These are phyloP conservation scores for Auriscalpium vulgare DNA, from an alignment of 768 basidiomycete species.

Conservation along the genomic window DNA sequence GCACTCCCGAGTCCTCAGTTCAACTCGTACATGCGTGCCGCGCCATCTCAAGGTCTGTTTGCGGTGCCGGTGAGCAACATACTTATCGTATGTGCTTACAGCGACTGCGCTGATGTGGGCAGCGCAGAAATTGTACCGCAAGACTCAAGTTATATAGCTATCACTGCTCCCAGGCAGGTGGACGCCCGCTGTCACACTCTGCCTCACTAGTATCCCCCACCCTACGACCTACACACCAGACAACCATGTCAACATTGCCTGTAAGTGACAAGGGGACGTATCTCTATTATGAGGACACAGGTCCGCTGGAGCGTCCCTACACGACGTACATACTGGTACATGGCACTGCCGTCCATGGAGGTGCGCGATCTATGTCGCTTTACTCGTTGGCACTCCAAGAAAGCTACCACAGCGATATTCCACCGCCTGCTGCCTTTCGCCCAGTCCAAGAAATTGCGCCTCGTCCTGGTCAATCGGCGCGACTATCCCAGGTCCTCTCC, in stretches of 20 bases:
- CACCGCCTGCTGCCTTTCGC: constrained; percentile 23
- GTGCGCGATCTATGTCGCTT: constrained; percentile 4
- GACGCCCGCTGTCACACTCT: too few relatives aligned
- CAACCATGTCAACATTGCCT: constrained; percentile 13
- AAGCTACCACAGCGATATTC: constrained; percentile 19
- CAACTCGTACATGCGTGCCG: too few relatives aligned
- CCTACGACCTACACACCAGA: not conserved
- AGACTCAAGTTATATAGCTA: too few relatives aligned
- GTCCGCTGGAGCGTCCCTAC: constrained; percentile 10
- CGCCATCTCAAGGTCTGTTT: too few relatives aligned
- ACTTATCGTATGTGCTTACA: too few relatives aligned
- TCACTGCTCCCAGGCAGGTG: too few relatives aligned
- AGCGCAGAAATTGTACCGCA: too few relatives aligned
- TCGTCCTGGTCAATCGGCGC: constrained; percentile 30
- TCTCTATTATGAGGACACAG: constrained; percentile 18
- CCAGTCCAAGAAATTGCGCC: constrained; percentile 20
- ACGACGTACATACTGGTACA: constrained; percentile 16
- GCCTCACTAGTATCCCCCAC: too few relatives aligned
- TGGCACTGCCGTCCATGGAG: constrained; percentile 13
- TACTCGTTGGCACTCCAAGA: not conserved
- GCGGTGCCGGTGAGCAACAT: too few relatives aligned
- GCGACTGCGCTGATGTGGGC: too few relatives aligned
- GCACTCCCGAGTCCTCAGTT: too few relatives aligned
- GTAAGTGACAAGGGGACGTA: constrained; percentile 12
- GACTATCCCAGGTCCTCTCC: constrained; percentile 30